phyloP scores from a whole-genome alignment of 169 alveolate species.

The Plasmodium ovale region DNA sequence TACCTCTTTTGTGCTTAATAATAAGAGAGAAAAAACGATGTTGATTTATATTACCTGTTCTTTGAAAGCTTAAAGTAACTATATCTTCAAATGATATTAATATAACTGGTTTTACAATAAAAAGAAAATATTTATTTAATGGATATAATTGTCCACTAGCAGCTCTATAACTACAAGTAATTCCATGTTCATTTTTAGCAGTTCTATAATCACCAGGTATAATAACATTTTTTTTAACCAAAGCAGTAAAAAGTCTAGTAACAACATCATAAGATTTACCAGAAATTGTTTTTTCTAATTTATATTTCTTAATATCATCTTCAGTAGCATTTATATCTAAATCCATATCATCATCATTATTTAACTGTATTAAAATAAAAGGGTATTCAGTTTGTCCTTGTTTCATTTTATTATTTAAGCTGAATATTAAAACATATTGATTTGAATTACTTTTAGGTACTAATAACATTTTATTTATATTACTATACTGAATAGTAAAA shows the following conservation, averaged over 20 bases:
- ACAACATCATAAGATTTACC: conserved; percentile 94
- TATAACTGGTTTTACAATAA: conserved; percentile 96
- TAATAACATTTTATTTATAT: conserved; percentile 93
- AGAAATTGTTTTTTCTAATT: conserved; percentile 87
- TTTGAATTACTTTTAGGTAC: conserved; percentile 96
- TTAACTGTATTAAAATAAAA: conserved; percentile 95
- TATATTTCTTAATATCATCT: conserved; percentile 88
- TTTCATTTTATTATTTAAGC: conserved; percentile 94
- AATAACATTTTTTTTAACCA: conserved; percentile 92
- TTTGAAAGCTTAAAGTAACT: conserved; percentile 93
- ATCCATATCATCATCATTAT: conserved; percentile 91
- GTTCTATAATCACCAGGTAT: conserved; percentile 97
- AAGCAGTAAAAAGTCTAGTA: conserved; percentile 92
- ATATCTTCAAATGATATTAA: conserved; percentile 95
- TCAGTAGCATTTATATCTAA: conserved; percentile 92
- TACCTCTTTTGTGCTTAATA: conserved; percentile 90
- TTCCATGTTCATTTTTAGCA: conserved; percentile 87
- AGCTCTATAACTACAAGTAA: conserved; percentile 97
- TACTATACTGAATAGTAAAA: conserved; percentile 93
- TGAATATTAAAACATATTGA: conserved; percentile 92
- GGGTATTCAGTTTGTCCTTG: conserved; percentile 98
- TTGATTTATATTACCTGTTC: conserved; percentile 94
- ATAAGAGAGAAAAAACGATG: conserved; percentile 95
- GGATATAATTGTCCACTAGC: conserved; percentile 97
- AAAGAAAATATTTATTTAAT: conserved; percentile 93